phyloP scores from a whole-genome alignment of 805 yeast species.

The Saccharomyces kudriavzevii region DNA sequence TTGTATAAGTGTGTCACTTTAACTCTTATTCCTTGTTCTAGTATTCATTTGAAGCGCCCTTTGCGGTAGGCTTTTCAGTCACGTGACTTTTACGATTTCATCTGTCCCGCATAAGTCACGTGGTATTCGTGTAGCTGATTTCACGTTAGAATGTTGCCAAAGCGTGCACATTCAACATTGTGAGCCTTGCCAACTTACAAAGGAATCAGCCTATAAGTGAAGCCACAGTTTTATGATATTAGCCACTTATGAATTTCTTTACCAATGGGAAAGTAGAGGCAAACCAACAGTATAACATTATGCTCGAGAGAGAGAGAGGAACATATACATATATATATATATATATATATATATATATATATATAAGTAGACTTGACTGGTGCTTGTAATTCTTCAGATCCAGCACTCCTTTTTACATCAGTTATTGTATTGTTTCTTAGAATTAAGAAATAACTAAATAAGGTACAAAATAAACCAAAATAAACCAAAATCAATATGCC shows the following conservation, averaged over 20 bases:
- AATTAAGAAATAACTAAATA: background rate
- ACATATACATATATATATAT: background rate
- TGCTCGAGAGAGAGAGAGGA: background rate
- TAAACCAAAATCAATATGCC: slow-evolving; percentile 37
- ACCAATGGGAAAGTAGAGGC: background rate
- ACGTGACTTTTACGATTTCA: background rate
- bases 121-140: background rate
- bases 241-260: background rate
- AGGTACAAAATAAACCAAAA: background rate
- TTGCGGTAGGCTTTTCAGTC: background rate
- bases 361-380: background rate
- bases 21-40: too few relatives aligned
- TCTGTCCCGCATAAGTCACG: background rate
- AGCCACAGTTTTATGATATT: slow-evolving; percentile 4
- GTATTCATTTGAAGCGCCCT: too few relatives aligned
- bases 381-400: background rate
- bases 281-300: background rate
- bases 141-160: background rate
- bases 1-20: too few relatives aligned
- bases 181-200: background rate
- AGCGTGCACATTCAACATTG: background rate
- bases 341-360: background rate
- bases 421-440: background rate
- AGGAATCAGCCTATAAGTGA: background rate
- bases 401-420: background rate